phyloP scores from a whole-genome alignment of 768 basidiomycete species.

The Wakefieldia striispora region DNA sequence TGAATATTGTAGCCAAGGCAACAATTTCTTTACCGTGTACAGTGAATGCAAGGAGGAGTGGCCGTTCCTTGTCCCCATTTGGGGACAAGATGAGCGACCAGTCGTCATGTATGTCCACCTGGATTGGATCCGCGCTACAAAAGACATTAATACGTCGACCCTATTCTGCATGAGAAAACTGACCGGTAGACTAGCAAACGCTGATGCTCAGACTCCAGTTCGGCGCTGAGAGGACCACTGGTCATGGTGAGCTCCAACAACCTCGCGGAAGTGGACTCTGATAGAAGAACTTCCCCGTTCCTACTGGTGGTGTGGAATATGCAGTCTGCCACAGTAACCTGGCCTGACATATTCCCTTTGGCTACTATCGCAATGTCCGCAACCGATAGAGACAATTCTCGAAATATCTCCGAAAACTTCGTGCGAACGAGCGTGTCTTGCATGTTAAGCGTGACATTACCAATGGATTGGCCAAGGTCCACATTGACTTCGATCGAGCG shows the following conservation, averaged over 20 bases:
- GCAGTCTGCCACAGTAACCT: slow-evolving; percentile 63
- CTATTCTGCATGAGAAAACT: slow-evolving; percentile 18
- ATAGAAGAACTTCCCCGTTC: slow-evolving; percentile 39
- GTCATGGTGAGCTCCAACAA: slow-evolving; percentile 77
- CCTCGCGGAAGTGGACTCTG: slow-evolving; percentile 37
- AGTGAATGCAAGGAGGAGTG: slow-evolving; percentile 70
- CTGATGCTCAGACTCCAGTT: slow-evolving; percentile 75
- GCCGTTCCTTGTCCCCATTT: slow-evolving; percentile 42
- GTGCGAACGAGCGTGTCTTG: slow-evolving; percentile 63
- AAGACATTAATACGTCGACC: slow-evolving; percentile 1
- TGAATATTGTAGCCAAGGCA: slow-evolving; percentile 66
- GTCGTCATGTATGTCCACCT: slow-evolving; percentile 75
- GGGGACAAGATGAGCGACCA: slow-evolving; percentile 58
- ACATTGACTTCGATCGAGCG: slow-evolving; percentile 71
- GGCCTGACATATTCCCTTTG: slow-evolving; percentile 69
- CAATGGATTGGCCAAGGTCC: slow-evolving; percentile 87
- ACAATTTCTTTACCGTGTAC: slow-evolving; percentile 68
- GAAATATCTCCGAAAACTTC: slow-evolving; percentile 54
- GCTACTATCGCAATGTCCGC: slow-evolving; percentile 54
- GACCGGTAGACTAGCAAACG: slow-evolving; percentile 74
- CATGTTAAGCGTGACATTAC: slow-evolving; percentile 63
- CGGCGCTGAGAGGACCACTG: slow-evolving; percentile 63
- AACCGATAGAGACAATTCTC: slow-evolving; percentile 68
- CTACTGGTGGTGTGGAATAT: slow-evolving; percentile 73
- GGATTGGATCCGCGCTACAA: slow-evolving; percentile 71